Evolutionary conservation across 23 red algal species (phyloP), one percentile per base, ranked within the genome.

Genomic region (Porphyridium purpureum): DNA sequence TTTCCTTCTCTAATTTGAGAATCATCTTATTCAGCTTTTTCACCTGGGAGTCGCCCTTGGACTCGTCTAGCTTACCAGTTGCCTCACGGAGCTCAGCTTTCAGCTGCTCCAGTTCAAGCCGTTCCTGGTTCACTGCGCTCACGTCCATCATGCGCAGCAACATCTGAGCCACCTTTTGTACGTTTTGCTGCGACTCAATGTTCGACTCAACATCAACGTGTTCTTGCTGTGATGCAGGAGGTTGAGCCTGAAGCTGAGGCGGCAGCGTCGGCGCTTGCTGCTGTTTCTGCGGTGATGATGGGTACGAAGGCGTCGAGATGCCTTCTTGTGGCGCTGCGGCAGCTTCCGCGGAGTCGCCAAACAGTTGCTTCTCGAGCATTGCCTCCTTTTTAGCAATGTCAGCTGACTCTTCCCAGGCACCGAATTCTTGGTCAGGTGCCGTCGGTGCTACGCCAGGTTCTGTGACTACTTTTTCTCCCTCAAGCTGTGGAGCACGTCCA

Each of bases 71-170:
- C 11, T 11, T 44, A 44, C 11, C 17, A 11, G 38, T 32, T 1
- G 88, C 88, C 54, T 80, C 44, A 1, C 69, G 70, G 9, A 94
- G 58, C 72, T 94, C 78, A 24, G 69, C 49, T 35, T 94, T 94
- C 5, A 94, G 66, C 31, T 85, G 67, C 23, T 77, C 72, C 14
- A 94, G 59, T 36, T 93, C 69, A 38, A 63, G 66, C 46, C 86
- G 74, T 57, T 93, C 86, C 50, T 40, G 47, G 27, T 72, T 69
- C 4, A 93, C 86, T 7, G 74, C 69, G n/a, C n/a, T n/a, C n/a
- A 24, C 54, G 4, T n/a, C n/a, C n/a, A n/a, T n/a, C n/a, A n/a
- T n/a, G n/a, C n/a, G n/a, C n/a, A n/a, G n/a, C n/a, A n/a, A n/a
- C n/a, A n/a, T n/a, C n/a, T n/a, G n/a, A n/a, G n/a, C n/a, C 27